These are phyloP conservation scores for Cornus florida DNA, from an alignment of 148 eudicot genomes.

Conservation along the genomic window DNA sequence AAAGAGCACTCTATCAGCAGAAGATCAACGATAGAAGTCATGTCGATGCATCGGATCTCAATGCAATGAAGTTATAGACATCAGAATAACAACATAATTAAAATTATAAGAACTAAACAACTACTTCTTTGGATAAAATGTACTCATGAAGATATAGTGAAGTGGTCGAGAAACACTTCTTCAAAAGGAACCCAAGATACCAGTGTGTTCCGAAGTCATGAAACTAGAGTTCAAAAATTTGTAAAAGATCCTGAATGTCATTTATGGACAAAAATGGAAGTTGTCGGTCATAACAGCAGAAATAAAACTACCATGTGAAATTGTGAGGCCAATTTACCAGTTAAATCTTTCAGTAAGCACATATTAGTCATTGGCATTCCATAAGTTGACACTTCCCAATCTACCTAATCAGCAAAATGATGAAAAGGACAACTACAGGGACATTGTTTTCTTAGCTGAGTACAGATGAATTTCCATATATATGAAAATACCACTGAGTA, in stretches of 20 bases:
- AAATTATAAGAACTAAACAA: neutral
- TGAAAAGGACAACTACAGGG: neutral
- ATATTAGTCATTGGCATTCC: too few species aligned
- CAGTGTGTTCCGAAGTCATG: neutral
- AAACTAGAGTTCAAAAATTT: neutral
- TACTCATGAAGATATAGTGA: neutral
- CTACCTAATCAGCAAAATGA: neutral
- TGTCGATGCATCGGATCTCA: neutral
- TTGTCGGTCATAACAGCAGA: too few species aligned
- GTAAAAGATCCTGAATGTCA: neutral
- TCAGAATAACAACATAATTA: neutral
- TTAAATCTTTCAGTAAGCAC: too few species aligned
- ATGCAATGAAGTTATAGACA: neutral
- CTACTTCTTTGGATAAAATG: neutral
- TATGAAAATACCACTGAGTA: too few species aligned
- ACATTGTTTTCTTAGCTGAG: neutral
- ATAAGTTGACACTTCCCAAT: neutral
- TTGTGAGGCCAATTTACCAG: too few species aligned
- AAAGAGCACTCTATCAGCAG: constrained; percentile 7
- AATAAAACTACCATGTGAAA: too few species aligned
- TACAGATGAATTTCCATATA: neutral
- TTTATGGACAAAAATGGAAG: neutral
- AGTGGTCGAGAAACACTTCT: neutral
- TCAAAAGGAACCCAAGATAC: neutral
- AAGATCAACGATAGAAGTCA: neutral